Conservation (phyloP, 1,284 basidiomycete species). For the Cystobasidium slooffiae region DNA sequence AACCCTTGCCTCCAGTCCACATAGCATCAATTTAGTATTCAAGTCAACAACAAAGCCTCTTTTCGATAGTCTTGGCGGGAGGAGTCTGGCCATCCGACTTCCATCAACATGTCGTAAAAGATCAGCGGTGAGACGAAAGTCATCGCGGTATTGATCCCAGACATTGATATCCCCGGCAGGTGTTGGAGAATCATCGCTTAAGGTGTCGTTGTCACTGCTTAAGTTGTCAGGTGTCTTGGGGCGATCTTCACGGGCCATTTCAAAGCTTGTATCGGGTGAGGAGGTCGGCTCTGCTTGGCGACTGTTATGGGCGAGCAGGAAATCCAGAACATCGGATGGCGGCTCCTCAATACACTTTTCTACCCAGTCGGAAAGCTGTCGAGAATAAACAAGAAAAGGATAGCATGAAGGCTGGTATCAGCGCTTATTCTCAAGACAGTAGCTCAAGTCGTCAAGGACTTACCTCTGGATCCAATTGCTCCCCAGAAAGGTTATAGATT, state of each 20-base stretch:
- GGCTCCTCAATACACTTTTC: background rate
- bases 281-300: background rate
- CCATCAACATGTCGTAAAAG: slow-evolving; percentile 2
- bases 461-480: slow-evolving; percentile 26
- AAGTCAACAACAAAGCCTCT: background rate
- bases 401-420: background rate
- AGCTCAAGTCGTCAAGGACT: background rate
- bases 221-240: background rate
- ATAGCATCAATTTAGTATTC: background rate
- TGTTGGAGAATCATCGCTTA: slow-evolving; percentile 10
- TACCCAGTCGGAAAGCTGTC: slow-evolving; percentile 14
- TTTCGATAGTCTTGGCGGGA: slow-evolving; percentile 4
- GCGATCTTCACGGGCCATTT: background rate
- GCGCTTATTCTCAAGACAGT: background rate
- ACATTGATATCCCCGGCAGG: slow-evolving; percentile 1
- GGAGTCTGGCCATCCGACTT: slow-evolving; percentile 12
- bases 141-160: background rate
- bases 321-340: background rate
- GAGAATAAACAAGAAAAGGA: background rate
- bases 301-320: background rate
- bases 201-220: background rate
- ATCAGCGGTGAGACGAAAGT: background rate
- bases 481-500: background rate
- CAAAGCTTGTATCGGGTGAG: background rate
- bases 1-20: background rate